Evolutionary conservation across 176 grass and related monocot species (phyloP), one percentile per base, ranked within the genome.

Genomic region (Carex littledalei): DNA sequence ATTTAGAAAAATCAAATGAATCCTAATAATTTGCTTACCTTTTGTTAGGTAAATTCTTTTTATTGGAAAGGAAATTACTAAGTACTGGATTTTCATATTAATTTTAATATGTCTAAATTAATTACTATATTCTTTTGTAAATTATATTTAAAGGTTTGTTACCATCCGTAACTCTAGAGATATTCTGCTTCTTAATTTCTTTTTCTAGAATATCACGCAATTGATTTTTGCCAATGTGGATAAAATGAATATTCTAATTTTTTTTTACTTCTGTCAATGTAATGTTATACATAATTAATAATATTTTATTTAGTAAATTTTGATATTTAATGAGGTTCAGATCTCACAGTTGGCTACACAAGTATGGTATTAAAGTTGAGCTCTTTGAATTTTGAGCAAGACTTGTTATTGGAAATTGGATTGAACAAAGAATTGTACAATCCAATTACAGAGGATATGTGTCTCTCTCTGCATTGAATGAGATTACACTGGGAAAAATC

Each of bases 381-480:
- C 8, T 54, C 20, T 53, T 31, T 77, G 13, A 54, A 17, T 7
- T 56, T 34, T 78, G 24, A 32, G 14, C 2, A 16, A 2, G 24
- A 78, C 12, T 78, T 34, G 15, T 75, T 35, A 67, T 67, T 26
- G n/a, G 43, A 76, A 76, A 54, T 29, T 77, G 45, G 49, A 77
- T 77, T 56, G 13, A 31, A 32, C 72, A 77, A 54, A 13, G 55
- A 77, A 77, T 77, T 31, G 49, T 56, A 55, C 21, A 77, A 55
- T 55, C 49, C 21, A 16, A 81, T 63, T 53, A 50, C 62, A 52
- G 62, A 83, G 21, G 15, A 66, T 74, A 62, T 31, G 47, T 52
- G 47, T 52, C 60, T 67, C 39, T 67, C 60, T 66, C 60, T 65
- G 22, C 57, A 83, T 50, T 83, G 3, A 83, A 67, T 83, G 60